Evolutionary conservation across 805 yeast species (phyloP).

Genomic region (Priceomyces castillae): DNA sequence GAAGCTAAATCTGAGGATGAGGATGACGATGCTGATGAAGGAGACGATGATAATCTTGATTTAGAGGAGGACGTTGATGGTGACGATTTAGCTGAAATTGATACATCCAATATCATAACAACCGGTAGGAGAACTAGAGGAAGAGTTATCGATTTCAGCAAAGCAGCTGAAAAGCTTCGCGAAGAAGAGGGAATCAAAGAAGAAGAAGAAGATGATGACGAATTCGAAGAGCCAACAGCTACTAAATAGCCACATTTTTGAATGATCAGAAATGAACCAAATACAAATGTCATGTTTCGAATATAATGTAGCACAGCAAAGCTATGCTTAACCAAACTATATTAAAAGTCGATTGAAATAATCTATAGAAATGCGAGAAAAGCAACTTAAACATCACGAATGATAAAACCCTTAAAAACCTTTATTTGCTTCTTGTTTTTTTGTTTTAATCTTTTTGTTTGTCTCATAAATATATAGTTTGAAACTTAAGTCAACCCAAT

Average conservation of each 20-base stretch:
- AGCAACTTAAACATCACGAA: neutral
- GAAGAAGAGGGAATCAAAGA: slow-evolving; percentile 41
- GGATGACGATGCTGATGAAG: slow-evolving; percentile 44
- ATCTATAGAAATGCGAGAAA: neutral
- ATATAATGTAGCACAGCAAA: neutral
- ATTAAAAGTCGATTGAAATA: neutral
- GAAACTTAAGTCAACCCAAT: neutral
- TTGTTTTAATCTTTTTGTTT: neutral
- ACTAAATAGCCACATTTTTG: neutral
- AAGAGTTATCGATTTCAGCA: slow-evolving; percentile 76
- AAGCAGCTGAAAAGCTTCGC: slow-evolving; percentile 72
- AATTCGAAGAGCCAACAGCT: slow-evolving; percentile 41
- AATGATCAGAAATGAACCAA: too few relatives aligned
- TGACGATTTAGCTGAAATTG: slow-evolving; percentile 78
- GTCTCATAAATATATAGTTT: neutral
- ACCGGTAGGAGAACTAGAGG: slow-evolving; percentile 89
- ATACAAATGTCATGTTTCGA: too few relatives aligned
- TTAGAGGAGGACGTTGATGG: slow-evolving; percentile 62
- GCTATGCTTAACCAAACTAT: neutral
- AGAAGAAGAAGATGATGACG: slow-evolving; percentile 47
- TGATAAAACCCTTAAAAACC: neutral
- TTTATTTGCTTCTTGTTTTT: neutral
- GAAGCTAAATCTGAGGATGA: slow-evolving; percentile 36
- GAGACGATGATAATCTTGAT: slow-evolving; percentile 44
- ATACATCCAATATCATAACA: slow-evolving; percentile 77